Conservation (phyloP, 2,329 filamentous ascomycete species). For the Colletotrichum sp. region DNA sequence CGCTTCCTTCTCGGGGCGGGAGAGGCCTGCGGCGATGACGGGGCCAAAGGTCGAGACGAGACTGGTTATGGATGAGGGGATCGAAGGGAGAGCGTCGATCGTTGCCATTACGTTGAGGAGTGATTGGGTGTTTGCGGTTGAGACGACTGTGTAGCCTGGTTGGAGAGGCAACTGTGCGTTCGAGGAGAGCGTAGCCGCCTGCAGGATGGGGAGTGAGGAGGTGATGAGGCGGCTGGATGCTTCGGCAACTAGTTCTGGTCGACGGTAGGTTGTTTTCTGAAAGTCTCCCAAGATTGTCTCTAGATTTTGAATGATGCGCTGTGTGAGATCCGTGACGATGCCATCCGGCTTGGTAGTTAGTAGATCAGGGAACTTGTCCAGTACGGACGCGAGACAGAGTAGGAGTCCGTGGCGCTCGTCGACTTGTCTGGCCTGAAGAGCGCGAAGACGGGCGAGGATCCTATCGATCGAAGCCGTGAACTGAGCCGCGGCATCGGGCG, state of each 20-base stretch:
- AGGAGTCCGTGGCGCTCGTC: conserved; percentile 74
- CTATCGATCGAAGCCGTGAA: conserved; percentile 41
- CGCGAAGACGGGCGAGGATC: conserved; percentile 48
- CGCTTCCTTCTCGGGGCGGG: conserved; percentile 54
- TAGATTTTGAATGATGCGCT: conserved; percentile 24
- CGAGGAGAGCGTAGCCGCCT: conserved; percentile 33
- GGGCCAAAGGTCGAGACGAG: conserved; percentile 30
- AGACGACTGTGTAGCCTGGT: conserved; percentile 24
- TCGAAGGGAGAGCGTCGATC: conserved; percentile 2
- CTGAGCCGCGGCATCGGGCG: conserved; percentile 25
- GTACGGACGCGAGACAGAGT: conserved; percentile 63
- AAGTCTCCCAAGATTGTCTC: conserved; percentile 45
- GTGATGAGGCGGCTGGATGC: conserved; percentile 64
- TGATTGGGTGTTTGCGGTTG: conserved; percentile 1
- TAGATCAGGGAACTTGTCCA: conserved; percentile 51
- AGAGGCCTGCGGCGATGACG: conserved; percentile 51
- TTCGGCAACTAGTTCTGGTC: conserved; percentile 69
- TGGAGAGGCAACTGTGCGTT: background rate
- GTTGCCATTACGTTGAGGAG: background rate
- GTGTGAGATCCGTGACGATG: background rate
- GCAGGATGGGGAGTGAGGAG: conserved; percentile 53
- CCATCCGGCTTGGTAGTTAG: conserved; percentile 10
- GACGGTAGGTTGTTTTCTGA: conserved; percentile 52
- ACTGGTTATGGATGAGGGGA: conserved; percentile 19
- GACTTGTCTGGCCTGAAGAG: conserved; percentile 61